Percentiles rank a stretch among this genome's conserved stretches.
phyloP scores from a whole-genome alignment of 371 early-diverging fungal genomes.

The Blakeslea trispora region DNA sequence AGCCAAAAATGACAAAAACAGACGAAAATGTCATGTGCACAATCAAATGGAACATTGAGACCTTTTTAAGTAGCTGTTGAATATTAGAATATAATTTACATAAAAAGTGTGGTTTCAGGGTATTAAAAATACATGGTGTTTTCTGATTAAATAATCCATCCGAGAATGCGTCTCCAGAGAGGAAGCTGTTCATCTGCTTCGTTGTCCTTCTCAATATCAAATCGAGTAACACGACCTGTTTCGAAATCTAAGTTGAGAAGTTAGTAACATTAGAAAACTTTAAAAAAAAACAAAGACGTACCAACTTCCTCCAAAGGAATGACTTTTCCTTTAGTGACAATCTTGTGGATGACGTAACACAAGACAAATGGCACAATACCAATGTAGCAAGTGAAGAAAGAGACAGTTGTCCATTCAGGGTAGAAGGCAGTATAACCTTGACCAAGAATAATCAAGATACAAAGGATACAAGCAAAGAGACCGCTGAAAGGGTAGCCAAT shows the following conservation, averaged over 20 bases:
- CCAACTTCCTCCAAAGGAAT: conserved; percentile 64
- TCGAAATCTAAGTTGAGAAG: conserved; percentile 32
- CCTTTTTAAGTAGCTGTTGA: no score
- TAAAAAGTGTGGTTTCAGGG: no score
- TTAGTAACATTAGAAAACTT: background rate
- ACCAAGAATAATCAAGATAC: conserved; percentile 58
- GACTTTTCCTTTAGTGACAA: conserved; percentile 47
- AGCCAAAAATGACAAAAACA: no score
- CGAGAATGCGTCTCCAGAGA: conserved; percentile 14
- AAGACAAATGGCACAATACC: conserved; percentile 48
- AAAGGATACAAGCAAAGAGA: conserved; percentile 50
- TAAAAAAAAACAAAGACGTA: conserved; percentile 13
- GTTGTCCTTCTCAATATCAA: conserved; percentile 36
- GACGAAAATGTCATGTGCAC: no score
- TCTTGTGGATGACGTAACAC: conserved; percentile 50
- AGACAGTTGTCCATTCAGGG: conserved; percentile 28
- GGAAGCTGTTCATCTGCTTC: conserved; percentile 20
- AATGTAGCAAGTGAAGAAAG: conserved; percentile 38
- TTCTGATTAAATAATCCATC: conserved; percentile 6
- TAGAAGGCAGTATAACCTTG: conserved; percentile 51
- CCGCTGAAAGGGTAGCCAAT: conserved; percentile 73
- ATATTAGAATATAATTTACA: no score
- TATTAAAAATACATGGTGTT: no score
- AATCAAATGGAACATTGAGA: no score
- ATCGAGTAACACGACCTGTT: conserved; percentile 40